Evolutionary conservation across 2,329 filamentous ascomycete species (phyloP), one percentile per base, ranked within the genome.

Genomic region (Achaetomium macrosporum): DNA sequence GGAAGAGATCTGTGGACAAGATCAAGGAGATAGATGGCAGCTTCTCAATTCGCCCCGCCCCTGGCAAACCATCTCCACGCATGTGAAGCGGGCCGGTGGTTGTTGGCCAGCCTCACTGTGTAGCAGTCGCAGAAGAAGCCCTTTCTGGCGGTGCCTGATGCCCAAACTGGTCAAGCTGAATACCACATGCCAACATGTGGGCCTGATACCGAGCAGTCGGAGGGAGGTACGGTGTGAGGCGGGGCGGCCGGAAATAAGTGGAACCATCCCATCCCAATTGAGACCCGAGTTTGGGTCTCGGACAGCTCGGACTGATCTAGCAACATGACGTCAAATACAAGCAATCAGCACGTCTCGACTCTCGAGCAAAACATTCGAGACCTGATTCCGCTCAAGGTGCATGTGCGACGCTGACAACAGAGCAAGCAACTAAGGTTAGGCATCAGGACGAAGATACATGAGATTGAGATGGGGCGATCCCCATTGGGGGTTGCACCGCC

Each of bases 1-100:
- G 78, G 55, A 66, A 70, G 64, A 70, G 60, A 60, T 75, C 76
- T 15, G 64, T 74, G 43, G 70, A 72, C 55, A 77, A 75, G 70
- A 72, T 81, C 47, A 67, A 72, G 62, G 69, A 74, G 59, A 68
- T 79, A 25, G 77, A 79, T 55, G 74, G 73, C 29, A 66, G 61
- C 47, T 65, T 69, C 15, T 61, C 59, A 12, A 59, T 70, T 36
- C 57, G 63, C 19, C 70, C 65, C n/a, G 54, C 43, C 31, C 50
- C 51, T 15, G 47, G 39, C 12, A 15, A 47, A 29, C 40, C 43
- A 25, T 49, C 40, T 29, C 45, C 53, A 5, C 50, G 43, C 10
- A 51, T 54, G 10, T 54, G 33, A 44, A 19, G 45, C 40, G 40
- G 51, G 51, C 40, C 51, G 13, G 8, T 6, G 6, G 7, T 9